Evolutionary conservation across 164 flowering plant species (phyloP).

Genomic region (Vitis riparia): DNA sequence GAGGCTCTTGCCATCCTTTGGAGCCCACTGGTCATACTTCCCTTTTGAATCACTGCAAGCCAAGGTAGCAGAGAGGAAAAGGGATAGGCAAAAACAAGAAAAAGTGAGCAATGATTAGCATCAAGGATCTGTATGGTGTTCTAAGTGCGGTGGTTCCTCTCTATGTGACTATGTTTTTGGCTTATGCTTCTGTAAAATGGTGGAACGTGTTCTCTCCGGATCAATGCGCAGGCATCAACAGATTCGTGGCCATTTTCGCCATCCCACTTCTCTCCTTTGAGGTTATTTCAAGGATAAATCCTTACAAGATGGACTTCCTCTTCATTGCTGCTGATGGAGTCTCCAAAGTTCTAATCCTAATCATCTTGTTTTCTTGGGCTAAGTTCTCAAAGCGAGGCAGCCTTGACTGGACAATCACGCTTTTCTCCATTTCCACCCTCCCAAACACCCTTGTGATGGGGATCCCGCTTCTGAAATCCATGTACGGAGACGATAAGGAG

Average conservation of each 20-base stretch:
- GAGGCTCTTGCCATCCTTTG: too few relatives aligned
- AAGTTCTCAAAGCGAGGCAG: constrained; percentile 21
- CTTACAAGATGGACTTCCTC: constrained; percentile 31
- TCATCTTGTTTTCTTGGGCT: constrained; percentile 28
- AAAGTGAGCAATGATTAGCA: constrained; percentile 23
- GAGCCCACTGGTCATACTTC: too few relatives aligned
- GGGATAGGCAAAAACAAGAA: too few relatives aligned
- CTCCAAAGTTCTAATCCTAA: constrained; percentile 24
- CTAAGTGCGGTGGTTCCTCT: constrained; percentile 39
- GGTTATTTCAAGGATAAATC: constrained; percentile 36
- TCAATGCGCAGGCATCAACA: constrained; percentile 46
- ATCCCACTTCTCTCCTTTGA: constrained; percentile 42
- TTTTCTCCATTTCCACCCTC: constrained; percentile 38
- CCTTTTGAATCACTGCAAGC: too few relatives aligned
- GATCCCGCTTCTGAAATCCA: constrained; percentile 37
- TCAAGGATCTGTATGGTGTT: constrained; percentile 32
- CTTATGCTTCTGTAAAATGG: constrained; percentile 38
- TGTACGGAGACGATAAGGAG: constrained; percentile 38
- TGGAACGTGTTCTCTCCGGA: constrained; percentile 20
- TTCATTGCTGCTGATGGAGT: constrained; percentile 38
- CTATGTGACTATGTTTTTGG: constrained; percentile 41
- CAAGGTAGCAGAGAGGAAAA: too few relatives aligned
- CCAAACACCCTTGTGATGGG: constrained; percentile 51
- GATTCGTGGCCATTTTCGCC: constrained; percentile 36
- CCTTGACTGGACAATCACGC: constrained; percentile 42